These are phyloP conservation scores for Umbilicus rupestris DNA, from an alignment of 164 flowering plant species.

Conservation along the genomic window DNA sequence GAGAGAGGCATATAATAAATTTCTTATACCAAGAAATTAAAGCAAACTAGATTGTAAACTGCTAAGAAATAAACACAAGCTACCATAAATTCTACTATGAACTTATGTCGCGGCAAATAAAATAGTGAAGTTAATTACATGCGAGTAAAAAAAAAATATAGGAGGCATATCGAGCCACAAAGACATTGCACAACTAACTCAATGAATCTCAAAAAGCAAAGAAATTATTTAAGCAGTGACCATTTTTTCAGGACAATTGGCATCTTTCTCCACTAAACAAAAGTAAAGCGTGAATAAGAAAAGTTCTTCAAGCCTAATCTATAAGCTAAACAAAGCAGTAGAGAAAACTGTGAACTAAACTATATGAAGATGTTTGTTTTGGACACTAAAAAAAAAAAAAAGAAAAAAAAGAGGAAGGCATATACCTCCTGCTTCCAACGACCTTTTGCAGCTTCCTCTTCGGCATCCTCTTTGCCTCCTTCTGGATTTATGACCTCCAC, in stretches of 20 bases:
- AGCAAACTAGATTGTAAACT: background rate
- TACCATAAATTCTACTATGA: background rate
- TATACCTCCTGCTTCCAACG: conserved; percentile 7
- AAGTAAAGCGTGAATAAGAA: background rate
- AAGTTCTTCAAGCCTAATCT: background rate
- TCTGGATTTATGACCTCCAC: conserved; percentile 5
- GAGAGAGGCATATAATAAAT: background rate
- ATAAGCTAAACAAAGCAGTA: background rate
- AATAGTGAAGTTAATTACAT: background rate
- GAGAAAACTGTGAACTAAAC: background rate
- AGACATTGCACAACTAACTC: background rate
- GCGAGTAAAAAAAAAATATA: background rate
- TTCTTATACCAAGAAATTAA: background rate
- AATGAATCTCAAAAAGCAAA: background rate
- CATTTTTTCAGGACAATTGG: background rate
- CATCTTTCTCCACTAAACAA: background rate
- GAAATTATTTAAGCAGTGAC: background rate
- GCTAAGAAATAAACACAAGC: background rate
- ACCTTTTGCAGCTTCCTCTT: background rate
- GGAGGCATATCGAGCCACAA: background rate
- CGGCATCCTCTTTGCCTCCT: conserved; percentile 6
- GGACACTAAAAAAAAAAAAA: background rate
- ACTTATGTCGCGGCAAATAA: background rate
- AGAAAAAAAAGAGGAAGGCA: background rate
- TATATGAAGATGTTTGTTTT: background rate